phyloP scores from a whole-genome alignment of 108 stramenopile genomes.

The Nannochloropsis granulata region DNA sequence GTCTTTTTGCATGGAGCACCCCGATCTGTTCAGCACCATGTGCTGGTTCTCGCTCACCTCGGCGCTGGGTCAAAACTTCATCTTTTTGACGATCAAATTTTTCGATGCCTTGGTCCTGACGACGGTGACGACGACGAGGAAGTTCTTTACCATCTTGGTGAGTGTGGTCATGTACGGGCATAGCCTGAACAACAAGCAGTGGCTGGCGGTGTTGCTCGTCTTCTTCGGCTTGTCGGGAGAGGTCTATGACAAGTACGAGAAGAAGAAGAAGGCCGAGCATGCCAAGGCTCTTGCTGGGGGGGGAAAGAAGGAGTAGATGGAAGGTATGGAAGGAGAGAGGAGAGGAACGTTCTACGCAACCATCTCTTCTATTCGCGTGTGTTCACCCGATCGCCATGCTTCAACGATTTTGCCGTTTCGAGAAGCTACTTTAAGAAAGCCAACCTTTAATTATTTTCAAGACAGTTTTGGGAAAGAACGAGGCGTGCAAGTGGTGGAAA shows the following conservation, averaged over 20 bases:
- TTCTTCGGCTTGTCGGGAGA: constrained; percentile 6
- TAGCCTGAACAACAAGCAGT: constrained; percentile 37
- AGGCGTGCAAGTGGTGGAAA: too few species aligned
- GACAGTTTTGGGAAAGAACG: too few species aligned
- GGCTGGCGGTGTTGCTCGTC: constrained; percentile 11
- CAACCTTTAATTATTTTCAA: too few species aligned
- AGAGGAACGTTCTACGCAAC: not conserved
- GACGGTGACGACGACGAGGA: constrained; percentile 94
- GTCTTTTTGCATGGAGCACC: constrained; percentile 46
- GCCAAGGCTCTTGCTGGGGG: not conserved
- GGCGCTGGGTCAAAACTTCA: constrained; percentile 92
- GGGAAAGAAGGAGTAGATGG: not conserved
- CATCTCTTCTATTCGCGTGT: too few species aligned
- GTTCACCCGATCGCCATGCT: too few species aligned
- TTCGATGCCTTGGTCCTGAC: constrained; percentile 87
- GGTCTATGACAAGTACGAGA: constrained; percentile 18
- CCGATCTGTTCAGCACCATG: constrained; percentile 63
- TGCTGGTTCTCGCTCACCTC: constrained; percentile 71
- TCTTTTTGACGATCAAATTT: constrained; percentile 94
- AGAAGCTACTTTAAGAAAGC: too few species aligned
- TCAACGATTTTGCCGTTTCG: too few species aligned
- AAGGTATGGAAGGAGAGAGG: not conserved
- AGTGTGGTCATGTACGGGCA: constrained; percentile 77
- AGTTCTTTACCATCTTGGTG: constrained; percentile 88
- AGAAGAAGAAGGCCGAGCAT: constrained; percentile 1